These are phyloP conservation scores for Monosporascus sp. DNA, from an alignment of 2,329 filamentous ascomycete genomes.

Conservation along the genomic window DNA sequence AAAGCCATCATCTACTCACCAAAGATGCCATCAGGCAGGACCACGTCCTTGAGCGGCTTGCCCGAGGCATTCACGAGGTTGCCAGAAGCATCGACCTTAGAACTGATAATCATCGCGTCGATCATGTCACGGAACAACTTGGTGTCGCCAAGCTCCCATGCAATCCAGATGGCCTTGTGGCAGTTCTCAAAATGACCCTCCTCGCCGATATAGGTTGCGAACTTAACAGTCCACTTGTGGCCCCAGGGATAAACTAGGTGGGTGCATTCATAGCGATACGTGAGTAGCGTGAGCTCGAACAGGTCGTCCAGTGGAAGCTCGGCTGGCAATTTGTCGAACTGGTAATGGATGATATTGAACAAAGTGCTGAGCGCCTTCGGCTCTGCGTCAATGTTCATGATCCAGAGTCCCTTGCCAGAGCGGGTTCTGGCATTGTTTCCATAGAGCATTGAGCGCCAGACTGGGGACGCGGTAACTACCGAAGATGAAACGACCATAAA, in stretches of 20 bases:
- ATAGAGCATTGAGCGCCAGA: slow-evolving; percentile 15
- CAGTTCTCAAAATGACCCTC: slow-evolving; percentile 6
- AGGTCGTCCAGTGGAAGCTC: slow-evolving; percentile 12
- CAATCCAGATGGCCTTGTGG: slow-evolving; percentile 16
- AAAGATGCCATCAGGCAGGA: slow-evolving; percentile 14
- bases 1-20: slow-evolving; percentile 9
- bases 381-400: slow-evolving; percentile 12
- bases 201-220: slow-evolving; percentile 3
- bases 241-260: slow-evolving; percentile 21
- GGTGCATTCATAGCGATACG: slow-evolving; percentile 14
- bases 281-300: slow-evolving; percentile 13
- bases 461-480: slow-evolving; percentile 13
- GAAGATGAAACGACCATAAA: slow-evolving; percentile 13
- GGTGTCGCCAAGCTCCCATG: slow-evolving; percentile 18
- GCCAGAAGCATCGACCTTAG: slow-evolving; percentile 11
- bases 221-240: slow-evolving; percentile 9
- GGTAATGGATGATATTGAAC: slow-evolving; percentile 19
- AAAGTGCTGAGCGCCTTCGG: slow-evolving; percentile 11
- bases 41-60: slow-evolving; percentile 12
- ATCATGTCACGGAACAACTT: slow-evolving; percentile 16
- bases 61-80: slow-evolving; percentile 15
- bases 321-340: slow-evolving; percentile 13
- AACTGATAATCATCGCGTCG: slow-evolving; percentile 15
- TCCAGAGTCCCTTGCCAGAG: neutral
- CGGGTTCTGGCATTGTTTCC: neutral